Evolutionary conservation across 75 land plant genomes (phyloP).

Genomic region (Pinus albicaulis): DNA sequence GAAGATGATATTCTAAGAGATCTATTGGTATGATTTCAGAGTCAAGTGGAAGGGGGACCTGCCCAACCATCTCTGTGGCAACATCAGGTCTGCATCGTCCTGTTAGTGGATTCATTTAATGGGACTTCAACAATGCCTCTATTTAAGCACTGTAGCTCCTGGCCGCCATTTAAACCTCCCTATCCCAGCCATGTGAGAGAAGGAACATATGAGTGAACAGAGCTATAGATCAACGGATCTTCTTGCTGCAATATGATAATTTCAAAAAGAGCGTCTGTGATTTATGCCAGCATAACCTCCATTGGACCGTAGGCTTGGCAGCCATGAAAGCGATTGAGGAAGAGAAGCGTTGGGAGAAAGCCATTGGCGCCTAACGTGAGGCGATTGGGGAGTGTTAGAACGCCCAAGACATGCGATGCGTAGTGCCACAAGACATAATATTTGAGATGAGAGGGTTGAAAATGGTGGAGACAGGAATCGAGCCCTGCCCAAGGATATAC

Average conservation of each 20-base stretch:
- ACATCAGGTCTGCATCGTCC: no score
- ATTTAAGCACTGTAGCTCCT: neutral
- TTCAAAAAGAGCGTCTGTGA: constrained; percentile 43
- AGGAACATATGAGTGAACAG: constrained; percentile 37
- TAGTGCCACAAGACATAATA: no score
- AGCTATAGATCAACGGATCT: constrained; percentile 23
- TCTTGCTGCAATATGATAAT: neutral
- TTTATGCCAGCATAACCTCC: constrained; percentile 59
- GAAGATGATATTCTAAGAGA: no score
- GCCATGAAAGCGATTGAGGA: constrained; percentile 27
- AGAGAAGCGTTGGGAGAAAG: constrained; percentile 25
- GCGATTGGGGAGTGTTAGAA: neutral
- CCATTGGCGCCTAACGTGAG: constrained; percentile 7
- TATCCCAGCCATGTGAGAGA: constrained; percentile 70
- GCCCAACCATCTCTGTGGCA: no score
- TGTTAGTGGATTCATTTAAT: no score
- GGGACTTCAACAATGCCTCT: no score
- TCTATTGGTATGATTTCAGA: no score
- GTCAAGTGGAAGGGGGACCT: no score
- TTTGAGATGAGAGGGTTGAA: no score
- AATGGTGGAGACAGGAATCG: no score
- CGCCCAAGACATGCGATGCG: no score
- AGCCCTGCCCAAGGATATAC: no score
- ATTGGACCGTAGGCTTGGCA: constrained; percentile 54
- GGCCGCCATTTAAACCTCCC: constrained; percentile 17